Evolutionary conservation across 345 rosid genomes (phyloP).

Genomic region (Crucihimalaya himalaica): DNA sequence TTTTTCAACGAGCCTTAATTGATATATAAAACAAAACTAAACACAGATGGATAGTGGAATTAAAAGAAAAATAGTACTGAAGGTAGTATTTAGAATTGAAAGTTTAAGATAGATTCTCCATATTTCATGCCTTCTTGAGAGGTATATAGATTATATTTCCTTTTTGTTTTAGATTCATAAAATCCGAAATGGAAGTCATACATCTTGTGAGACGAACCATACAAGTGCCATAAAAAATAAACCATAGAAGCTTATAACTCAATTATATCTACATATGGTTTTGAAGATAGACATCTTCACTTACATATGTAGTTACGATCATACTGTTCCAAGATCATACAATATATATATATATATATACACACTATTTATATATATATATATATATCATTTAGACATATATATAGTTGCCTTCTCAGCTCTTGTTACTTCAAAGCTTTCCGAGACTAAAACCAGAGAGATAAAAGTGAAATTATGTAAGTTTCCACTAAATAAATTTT

Average conservation of each 20-base stretch:
- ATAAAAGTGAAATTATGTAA: neutral
- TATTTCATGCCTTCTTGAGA: neutral
- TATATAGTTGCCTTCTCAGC: conserved; percentile 9
- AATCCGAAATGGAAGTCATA: conserved; percentile 5
- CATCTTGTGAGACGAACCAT: conserved; percentile 10
- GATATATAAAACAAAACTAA: too few species aligned
- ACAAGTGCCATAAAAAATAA: conserved; percentile 4
- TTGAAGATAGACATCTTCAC: conserved; percentile 13
- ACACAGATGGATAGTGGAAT: neutral
- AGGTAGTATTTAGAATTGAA: neutral
- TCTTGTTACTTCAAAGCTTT: conserved; percentile 28
- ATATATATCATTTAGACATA: neutral
- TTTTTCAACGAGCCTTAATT: neutral
- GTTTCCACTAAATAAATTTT: conserved; percentile 1
- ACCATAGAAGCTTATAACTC: conserved; percentile 9
- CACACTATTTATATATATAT: too few species aligned
- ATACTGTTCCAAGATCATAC: conserved; percentile 14
- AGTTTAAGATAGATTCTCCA: neutral
- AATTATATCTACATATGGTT: neutral
- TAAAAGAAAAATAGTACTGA: neutral
- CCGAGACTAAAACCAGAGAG: neutral
- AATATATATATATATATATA: neutral
- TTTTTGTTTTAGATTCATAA: neutral
- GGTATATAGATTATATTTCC: neutral
- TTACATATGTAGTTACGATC: conserved; percentile 5